phyloP scores from a whole-genome alignment of 768 basidiomycete genomes.

The Podaxis sp. region DNA sequence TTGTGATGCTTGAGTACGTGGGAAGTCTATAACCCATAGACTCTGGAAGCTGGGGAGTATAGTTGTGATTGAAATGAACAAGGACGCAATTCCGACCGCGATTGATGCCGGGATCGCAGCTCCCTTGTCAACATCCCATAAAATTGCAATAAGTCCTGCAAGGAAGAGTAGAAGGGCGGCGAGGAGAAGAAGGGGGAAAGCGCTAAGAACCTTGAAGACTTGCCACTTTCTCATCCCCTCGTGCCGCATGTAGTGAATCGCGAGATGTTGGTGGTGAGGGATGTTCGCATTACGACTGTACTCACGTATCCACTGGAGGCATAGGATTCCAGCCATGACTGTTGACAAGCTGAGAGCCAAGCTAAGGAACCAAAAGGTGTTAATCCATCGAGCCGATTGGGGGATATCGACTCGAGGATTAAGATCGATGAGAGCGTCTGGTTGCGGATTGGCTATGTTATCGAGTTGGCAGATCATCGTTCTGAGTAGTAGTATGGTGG shows the following conservation, averaged over 20 bases:
- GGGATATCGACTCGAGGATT: not conserved
- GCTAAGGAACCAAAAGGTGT: constrained; percentile 15
- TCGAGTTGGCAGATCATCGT: not conserved
- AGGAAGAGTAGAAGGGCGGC: constrained; percentile 17
- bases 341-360: constrained; percentile 14
- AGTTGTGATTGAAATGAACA: constrained; percentile 11
- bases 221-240: constrained; percentile 14
- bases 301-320: constrained; percentile 19
- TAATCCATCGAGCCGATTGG: constrained; percentile 4
- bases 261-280: constrained; percentile 1
- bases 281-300: constrained; percentile 13
- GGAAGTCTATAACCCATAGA: not conserved
- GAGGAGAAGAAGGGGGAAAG: constrained; percentile 13
- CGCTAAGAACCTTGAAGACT: constrained; percentile 14
- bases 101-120: constrained; percentile 10
- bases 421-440: not conserved
- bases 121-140: constrained; percentile 9
- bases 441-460: not conserved
- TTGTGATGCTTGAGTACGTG: not conserved
- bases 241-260: constrained; percentile 14
- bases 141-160: constrained; percentile 15
- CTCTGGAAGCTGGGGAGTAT: constrained; percentile 14
- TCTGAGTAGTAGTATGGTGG: not conserved
- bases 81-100: constrained; percentile 2
- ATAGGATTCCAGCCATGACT: constrained; percentile 14